Base-by-base conservation (phyloP, 2,329 filamentous ascomycete species). In the Penicillium frequentans region DNA sequence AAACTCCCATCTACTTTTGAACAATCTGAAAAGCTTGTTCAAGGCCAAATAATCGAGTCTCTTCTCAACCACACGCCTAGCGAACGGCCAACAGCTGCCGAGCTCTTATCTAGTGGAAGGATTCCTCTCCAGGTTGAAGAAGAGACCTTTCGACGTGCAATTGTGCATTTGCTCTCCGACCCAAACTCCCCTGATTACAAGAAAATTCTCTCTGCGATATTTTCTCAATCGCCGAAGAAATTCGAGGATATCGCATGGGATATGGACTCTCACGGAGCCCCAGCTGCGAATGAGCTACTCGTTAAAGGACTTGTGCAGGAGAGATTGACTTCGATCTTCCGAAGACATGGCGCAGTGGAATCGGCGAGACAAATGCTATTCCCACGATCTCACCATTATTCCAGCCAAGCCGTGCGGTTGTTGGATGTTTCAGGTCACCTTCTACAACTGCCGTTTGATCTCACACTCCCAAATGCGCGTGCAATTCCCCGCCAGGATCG, bases 61-160 rank as follows among this genome's bases (percentile, higher is more conserved):
- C 79, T 99, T 1, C 82, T 98, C 42, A 91, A 85, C 48, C 92
- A 96, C 67, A 88, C 88, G 54, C 91, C 93, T 1, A 90, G 87
- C 60, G 87, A 93, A 64, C 85, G 95, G 3, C 95, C 93, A 0
- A 91, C 89, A 21, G 93, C 90, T 58, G 80, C 84, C 1, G 92
- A 96, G 58, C 84, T 99, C 11, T 79, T 98, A 2, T 88, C 90
- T 61, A 93, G 90, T 67, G 91, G 91, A 21, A 92, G 92, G 68
- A 82, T 99, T 5, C 95, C 95, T 0, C 84, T 96, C 8, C 91
- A 95, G 69, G 91, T 96, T 76, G 93, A 97, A 73, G 93, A 93
- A 68, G 93, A 97, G 73, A 91, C 90, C 1, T 92, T 96, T 59
- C 86, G 90, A 58, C 86, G 91, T 61, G 90, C 91, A 3, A 83